A percentile compares a stretch with the other conserved stretches of the same genome.
Conservation (phyloP, 306 rosid species). For the Prunus mira region DNA sequence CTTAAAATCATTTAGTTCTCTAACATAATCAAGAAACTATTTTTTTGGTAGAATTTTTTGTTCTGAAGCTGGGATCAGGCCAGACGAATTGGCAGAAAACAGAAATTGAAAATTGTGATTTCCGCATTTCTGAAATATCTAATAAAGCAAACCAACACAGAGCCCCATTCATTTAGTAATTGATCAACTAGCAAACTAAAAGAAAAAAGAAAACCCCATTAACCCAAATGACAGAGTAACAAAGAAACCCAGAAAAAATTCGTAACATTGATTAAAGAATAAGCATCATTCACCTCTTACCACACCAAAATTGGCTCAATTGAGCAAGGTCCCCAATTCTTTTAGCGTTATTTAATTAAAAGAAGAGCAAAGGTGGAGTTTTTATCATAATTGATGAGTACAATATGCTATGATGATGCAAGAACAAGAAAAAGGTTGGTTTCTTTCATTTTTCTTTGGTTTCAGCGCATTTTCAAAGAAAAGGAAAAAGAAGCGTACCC, state of each 20-base stretch:
- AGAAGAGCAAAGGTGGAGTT: background rate
- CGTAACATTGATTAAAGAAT: background rate
- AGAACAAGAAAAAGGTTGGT: background rate
- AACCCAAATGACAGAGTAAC: constrained; percentile 4
- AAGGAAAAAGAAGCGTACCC: constrained; percentile 33
- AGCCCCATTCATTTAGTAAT: background rate
- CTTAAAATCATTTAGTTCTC: background rate
- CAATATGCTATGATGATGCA: background rate
- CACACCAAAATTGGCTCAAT: background rate
- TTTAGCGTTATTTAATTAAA: background rate
- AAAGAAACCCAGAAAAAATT: background rate
- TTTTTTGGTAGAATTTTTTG: background rate
- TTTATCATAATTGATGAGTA: background rate
- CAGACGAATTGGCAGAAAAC: background rate
- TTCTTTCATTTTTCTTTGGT: background rate
- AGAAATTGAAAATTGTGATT: no score
- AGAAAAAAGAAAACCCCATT: background rate
- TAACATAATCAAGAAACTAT: background rate
- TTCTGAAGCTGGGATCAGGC: background rate
- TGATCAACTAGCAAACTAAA: background rate
- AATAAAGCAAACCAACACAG: background rate
- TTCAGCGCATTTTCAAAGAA: constrained; percentile 19
- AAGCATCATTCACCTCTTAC: constrained; percentile 4
- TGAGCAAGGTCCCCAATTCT: background rate
- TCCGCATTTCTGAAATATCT: background rate